phyloP scores from a whole-genome alignment of 2,329 filamentous ascomycete genomes.

The Penicillium hordei region DNA sequence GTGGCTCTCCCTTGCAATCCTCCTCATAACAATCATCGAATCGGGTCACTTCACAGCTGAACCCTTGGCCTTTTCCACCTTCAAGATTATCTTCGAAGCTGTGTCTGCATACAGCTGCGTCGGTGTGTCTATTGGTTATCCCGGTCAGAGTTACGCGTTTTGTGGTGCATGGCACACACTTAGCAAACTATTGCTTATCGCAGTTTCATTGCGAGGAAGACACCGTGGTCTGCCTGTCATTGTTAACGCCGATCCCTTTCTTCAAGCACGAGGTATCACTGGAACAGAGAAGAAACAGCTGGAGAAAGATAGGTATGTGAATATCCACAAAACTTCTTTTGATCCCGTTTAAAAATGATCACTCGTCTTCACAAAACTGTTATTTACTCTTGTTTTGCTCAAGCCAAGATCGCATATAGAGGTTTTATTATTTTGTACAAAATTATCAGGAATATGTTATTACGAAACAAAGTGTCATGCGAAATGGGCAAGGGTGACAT shows the following conservation, averaged over 20 bases:
- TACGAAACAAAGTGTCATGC: no score
- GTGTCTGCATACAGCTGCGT: neutral
- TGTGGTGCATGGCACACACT: neutral
- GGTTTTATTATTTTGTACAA: no score
- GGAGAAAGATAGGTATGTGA: neutral
- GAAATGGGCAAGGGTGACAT: no score
- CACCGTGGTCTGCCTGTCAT: neutral
- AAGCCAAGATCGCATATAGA: no score
- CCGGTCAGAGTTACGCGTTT: neutral
- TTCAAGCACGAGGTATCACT: neutral
- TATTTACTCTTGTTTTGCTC: no score
- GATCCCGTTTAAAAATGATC: neutral
- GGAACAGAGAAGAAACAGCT: neutral
- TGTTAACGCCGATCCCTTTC: neutral
- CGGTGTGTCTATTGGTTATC: neutral
- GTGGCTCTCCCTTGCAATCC: neutral
- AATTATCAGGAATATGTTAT: no score
- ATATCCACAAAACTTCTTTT: neutral
- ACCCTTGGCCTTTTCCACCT: neutral
- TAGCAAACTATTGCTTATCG: neutral
- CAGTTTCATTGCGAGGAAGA: neutral
- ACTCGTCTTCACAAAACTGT: no score
- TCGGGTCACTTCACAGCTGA: neutral
- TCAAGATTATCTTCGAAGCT: neutral
- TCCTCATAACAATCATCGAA: neutral